phyloP scores from a whole-genome alignment of 495 filamentous ascomycete genomes.

The Daldinia decipiens region DNA sequence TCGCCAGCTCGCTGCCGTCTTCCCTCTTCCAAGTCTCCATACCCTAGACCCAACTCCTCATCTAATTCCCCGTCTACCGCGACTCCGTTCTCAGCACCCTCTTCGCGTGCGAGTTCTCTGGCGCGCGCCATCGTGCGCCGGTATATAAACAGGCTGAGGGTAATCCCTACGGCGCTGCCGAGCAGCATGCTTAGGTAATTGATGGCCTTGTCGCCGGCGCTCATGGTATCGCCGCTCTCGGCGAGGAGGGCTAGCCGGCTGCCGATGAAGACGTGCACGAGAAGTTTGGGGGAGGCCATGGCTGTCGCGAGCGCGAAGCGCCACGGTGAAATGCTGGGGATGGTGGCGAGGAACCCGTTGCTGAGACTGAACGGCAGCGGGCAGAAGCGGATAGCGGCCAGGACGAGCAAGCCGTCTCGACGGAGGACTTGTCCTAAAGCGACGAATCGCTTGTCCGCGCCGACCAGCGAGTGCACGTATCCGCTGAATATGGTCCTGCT shows the following conservation, averaged over 20 bases:
- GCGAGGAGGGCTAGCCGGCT: conserved; percentile 78
- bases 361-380: conserved; percentile 94
- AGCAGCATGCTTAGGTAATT: conserved; percentile 83
- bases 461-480: conserved; percentile 83
- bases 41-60: conserved; percentile 52
- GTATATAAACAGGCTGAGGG: conserved; percentile 88
- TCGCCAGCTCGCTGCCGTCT: conserved; percentile 47
- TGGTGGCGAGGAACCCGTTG: conserved; percentile 93
- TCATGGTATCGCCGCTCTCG: conserved; percentile 70
- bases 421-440: conserved; percentile 70
- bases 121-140: conserved; percentile 84
- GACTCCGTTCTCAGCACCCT: conserved; percentile 53
- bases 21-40: conserved; percentile 43
- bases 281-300: conserved; percentile 77
- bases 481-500: conserved; percentile 78
- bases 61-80: conserved; percentile 10
- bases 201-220: conserved; percentile 70
- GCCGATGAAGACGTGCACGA: conserved; percentile 95
- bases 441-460: conserved; percentile 78
- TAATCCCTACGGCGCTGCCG: conserved; percentile 74
- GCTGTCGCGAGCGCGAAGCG: conserved; percentile 85
- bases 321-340: conserved; percentile 82
- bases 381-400: conserved; percentile 93
- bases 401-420: conserved; percentile 86
- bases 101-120: conserved; percentile 83